phyloP scores from a whole-genome alignment of 2,329 filamentous ascomycete species.

The Bipolaris sorokiniana region DNA sequence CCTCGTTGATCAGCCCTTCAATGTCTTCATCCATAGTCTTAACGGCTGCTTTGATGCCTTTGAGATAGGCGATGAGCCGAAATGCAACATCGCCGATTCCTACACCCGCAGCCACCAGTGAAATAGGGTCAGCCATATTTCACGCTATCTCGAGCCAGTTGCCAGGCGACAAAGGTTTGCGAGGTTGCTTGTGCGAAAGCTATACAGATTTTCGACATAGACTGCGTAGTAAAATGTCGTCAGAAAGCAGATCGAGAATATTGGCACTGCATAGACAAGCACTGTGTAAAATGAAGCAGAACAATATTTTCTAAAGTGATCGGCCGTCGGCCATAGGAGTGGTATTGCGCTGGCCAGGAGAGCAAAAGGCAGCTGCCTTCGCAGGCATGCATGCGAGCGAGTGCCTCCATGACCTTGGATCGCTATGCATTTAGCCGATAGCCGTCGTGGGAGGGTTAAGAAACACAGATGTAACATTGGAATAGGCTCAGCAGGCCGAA shows the following conservation, averaged over 20 bases:
- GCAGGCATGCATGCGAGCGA: background rate
- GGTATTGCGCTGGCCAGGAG: background rate
- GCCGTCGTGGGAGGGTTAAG: background rate
- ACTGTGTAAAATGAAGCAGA: background rate
- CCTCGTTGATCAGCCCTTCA: conserved; percentile 5
- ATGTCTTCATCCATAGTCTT: conserved; percentile 6
- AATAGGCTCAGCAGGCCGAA: background rate
- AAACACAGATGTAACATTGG: background rate
- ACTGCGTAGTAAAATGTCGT: background rate
- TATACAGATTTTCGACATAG: background rate
- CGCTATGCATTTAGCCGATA: background rate
- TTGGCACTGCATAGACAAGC: background rate
- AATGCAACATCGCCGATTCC: conserved; percentile 7
- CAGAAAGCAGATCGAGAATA: background rate
- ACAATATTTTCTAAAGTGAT: background rate
- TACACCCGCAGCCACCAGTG: conserved; percentile 4
- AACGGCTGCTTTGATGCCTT: conserved; percentile 2
- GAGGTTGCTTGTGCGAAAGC: background rate
- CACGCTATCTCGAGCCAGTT: background rate
- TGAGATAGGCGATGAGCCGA: conserved; percentile 6
- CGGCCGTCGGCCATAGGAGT: background rate
- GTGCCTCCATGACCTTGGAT: background rate
- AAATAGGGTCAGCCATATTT: conserved; percentile 4
- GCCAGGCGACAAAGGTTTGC: background rate
- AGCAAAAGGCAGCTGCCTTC: background rate